phyloP scores from a whole-genome alignment of 2,329 filamentous ascomycete species.

The Huntiella decipiens region DNA sequence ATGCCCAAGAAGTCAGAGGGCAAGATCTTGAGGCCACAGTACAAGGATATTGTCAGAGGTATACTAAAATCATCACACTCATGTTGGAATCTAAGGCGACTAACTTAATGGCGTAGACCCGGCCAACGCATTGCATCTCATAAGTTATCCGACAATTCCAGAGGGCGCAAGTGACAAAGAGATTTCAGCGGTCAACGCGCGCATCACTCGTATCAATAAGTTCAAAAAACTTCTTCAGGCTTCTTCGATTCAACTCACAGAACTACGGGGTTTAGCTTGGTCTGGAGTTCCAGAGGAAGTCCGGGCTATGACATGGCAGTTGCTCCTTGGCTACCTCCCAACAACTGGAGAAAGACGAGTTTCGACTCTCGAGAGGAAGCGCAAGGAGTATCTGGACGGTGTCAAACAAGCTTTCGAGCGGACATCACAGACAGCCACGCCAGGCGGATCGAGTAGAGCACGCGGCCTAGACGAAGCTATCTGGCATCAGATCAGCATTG shows the following conservation, averaged over 20 bases:
- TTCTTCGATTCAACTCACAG: constrained; percentile 68
- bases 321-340: constrained; percentile 84
- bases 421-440: constrained; percentile 21
- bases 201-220: constrained; percentile 90
- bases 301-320: constrained; percentile 96
- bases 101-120: constrained; percentile 34
- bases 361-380: constrained; percentile 75
- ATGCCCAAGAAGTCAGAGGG: constrained; percentile 77
- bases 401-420: constrained; percentile 56
- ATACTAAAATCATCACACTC: neutral
- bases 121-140: constrained; percentile 85
- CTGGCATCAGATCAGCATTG: constrained; percentile 99
- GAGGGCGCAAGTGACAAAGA: constrained; percentile 63
- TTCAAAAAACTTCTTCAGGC: constrained; percentile 93
- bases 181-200: constrained; percentile 64
- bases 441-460: constrained; percentile 18
- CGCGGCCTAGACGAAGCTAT: constrained; percentile 83
- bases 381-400: constrained; percentile 90
- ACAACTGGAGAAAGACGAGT: constrained; percentile 91
- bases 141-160: constrained; percentile 63
- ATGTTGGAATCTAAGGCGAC: constrained; percentile 3
- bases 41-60: constrained; percentile 83
- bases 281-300: constrained; percentile 89
- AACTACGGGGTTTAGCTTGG: constrained; percentile 76
- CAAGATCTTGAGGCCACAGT: constrained; percentile 90